Evolutionary conservation across 495 filamentous ascomycete genomes (phyloP), one percentile per base, ranked within the genome.

Genomic region (Neurospora discreta): DNA sequence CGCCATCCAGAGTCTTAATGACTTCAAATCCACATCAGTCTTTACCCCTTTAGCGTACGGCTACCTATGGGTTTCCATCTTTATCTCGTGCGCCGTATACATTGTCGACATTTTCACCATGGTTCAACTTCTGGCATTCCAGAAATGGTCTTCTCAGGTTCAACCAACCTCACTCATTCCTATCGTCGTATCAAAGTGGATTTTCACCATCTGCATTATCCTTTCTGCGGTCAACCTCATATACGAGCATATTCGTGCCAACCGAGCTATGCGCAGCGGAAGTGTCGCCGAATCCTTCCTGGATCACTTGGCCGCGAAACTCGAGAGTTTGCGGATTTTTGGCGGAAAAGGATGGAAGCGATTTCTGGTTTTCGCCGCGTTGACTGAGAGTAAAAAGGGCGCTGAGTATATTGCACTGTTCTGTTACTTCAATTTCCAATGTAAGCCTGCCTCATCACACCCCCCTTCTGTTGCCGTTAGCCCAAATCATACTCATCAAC

Each of bases 371-470:
- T 99, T 97, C 77, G 89, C 94, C 7, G 92, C 93, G 74, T 83
- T 99, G 81, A 97, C 95, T 1, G 94, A 95, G 78, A 92, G 91
- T 80, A 93, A 91, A 78, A 95, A 97, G 79, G 93, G 93, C 13
- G 88, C 89, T 39, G 95, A 98, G 79, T 97, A 97, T 78, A 85
- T 97, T 46, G 95, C 94, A 13, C 85, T 99, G 3, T 97, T 97
- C 77, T 90, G 93, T 39, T 97, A 97, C 77, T 99, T 98, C 80
- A 91, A 91, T 20, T 98, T 98, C 79, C 91, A 98, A 83, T 90
- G 93, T 93, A 79, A 82, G 88, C 79, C 36, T 39, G 8, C 16
- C 52, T 15, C 9, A 16, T 6, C 36, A 15, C 40, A 40, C 1
- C 7, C n/a, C 15, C 20, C 46, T 11, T 58, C 20, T 58, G 46